Evolutionary conservation across 805 yeast genomes (phyloP).

Genomic region (Blastobotrys terrestris): DNA sequence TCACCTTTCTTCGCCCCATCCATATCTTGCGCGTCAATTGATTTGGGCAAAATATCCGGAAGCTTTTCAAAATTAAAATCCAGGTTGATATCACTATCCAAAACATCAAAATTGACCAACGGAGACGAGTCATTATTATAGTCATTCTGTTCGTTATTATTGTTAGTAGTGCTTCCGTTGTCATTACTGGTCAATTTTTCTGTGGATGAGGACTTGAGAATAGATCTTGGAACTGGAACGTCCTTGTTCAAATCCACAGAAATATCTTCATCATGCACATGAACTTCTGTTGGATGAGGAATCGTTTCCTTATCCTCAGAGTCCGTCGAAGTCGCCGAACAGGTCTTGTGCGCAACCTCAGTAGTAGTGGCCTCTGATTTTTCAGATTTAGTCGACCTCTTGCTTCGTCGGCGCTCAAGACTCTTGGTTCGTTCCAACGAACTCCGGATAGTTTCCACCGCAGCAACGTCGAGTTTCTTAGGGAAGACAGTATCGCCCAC

Average conservation of each 20-base stretch:
- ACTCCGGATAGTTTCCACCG: constrained; percentile 30
- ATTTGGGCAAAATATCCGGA: neutral
- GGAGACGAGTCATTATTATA: neutral
- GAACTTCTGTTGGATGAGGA: constrained; percentile 28
- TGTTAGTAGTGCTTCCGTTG: neutral
- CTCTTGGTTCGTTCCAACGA: constrained; percentile 31
- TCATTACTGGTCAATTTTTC: neutral
- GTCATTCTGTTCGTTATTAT: neutral
- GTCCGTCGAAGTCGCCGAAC: neutral
- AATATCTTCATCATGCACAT: constrained; percentile 15
- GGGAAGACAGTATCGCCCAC: constrained; percentile 32
- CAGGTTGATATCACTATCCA: constrained; percentile 1
- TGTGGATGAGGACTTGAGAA: constrained; percentile 8
- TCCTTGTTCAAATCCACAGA: constrained; percentile 3
- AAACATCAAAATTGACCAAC: constrained; percentile 8
- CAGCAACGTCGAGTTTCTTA: constrained; percentile 25
- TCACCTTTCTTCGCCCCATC: neutral
- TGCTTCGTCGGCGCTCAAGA: constrained; percentile 30
- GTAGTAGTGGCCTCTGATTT: neutral
- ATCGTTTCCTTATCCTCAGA: constrained; percentile 22
- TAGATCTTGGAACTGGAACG: constrained; percentile 11
- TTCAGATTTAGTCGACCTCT: constrained; percentile 16
- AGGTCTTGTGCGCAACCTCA: neutral
- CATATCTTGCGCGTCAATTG: neutral
- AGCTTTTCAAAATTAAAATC: constrained; percentile 8